Conservation (phyloP, 441 rosid genomes). For the Melastoma candidum region DNA sequence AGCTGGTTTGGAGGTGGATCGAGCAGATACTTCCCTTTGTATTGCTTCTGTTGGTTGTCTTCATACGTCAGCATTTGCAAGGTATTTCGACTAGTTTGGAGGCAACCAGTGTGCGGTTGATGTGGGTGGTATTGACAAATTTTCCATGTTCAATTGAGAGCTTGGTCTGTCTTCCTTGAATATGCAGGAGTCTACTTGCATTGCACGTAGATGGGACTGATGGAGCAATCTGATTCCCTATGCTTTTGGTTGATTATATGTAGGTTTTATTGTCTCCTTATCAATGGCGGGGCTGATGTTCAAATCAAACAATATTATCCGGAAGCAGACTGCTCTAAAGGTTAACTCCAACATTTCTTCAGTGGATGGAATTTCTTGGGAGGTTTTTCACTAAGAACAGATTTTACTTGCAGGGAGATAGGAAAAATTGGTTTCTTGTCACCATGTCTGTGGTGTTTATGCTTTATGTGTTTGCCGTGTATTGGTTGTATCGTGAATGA, state of each 20-base stretch:
- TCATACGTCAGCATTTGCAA: slow-evolving; percentile 56
- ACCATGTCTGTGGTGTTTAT: slow-evolving; percentile 29
- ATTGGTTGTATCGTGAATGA: slow-evolving; percentile 51
- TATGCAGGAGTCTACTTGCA: background rate
- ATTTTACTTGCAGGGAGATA: slow-evolving; percentile 38
- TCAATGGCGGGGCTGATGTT: slow-evolving; percentile 54
- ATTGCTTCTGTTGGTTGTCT: slow-evolving; percentile 45
- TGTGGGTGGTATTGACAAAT: background rate
- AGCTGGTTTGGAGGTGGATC: slow-evolving; percentile 47
- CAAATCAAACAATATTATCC: slow-evolving; percentile 49
- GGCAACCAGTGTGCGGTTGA: background rate
- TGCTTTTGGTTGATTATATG: slow-evolving; percentile 6
- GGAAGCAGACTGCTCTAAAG: slow-evolving; percentile 63
- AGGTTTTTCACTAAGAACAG: slow-evolving; percentile 1
- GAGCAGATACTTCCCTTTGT: slow-evolving; percentile 60
- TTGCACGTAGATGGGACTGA: background rate
- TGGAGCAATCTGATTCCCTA: background rate
- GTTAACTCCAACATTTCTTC: slow-evolving; percentile 13
- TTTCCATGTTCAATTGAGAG: background rate
- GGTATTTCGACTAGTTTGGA: slow-evolving; percentile 20
- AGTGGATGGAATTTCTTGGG: background rate
- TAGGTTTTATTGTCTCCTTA: slow-evolving; percentile 44
- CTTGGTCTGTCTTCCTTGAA: background rate
- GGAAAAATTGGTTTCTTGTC: slow-evolving; percentile 36
- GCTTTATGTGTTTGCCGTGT: slow-evolving; percentile 40